Conservation (phyloP, 192 early-diverging fungal species). For the Dissophora globulifera region DNA sequence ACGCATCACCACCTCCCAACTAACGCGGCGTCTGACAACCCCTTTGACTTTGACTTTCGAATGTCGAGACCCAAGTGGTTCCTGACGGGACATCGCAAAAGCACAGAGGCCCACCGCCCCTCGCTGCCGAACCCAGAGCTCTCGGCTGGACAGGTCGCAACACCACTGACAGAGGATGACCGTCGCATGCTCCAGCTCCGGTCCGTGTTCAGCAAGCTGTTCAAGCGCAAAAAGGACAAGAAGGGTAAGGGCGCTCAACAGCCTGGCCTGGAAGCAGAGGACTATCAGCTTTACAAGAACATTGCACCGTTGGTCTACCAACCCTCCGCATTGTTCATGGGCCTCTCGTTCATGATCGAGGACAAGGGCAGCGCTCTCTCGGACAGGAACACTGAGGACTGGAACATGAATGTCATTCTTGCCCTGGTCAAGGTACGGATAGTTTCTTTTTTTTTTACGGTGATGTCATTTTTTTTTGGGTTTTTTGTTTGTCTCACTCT, state of each 20-base stretch:
- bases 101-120: conserved; percentile 19
- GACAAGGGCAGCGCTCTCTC: conserved; percentile 37
- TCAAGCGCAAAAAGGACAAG: conserved; percentile 48
- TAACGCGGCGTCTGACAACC: conserved; percentile 24
- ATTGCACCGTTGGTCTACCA: conserved; percentile 32
- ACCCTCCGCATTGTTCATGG: conserved; percentile 50
- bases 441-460: no score
- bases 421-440: conserved; percentile 44
- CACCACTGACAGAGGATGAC: conserved; percentile 17
- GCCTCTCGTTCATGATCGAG: conserved; percentile 50
- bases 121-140: not conserved
- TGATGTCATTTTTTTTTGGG: no score
- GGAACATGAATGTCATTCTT: conserved; percentile 54
- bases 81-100: conserved; percentile 28
- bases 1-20: not conserved
- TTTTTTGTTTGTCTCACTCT: not conserved
- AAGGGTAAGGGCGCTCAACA: conserved; percentile 30
- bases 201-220: conserved; percentile 40
- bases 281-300: conserved; percentile 43
- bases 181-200: conserved; percentile 34
- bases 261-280: conserved; percentile 27
- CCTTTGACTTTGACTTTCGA: conserved; percentile 42
- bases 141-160: not conserved
- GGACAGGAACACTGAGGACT: conserved; percentile 26
- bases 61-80: conserved; percentile 13